Percentiles rank a stretch among this genome's conserved stretches.
Conservation (phyloP, 75 land plant genomes). For the Selaginella moellendorffii region DNA sequence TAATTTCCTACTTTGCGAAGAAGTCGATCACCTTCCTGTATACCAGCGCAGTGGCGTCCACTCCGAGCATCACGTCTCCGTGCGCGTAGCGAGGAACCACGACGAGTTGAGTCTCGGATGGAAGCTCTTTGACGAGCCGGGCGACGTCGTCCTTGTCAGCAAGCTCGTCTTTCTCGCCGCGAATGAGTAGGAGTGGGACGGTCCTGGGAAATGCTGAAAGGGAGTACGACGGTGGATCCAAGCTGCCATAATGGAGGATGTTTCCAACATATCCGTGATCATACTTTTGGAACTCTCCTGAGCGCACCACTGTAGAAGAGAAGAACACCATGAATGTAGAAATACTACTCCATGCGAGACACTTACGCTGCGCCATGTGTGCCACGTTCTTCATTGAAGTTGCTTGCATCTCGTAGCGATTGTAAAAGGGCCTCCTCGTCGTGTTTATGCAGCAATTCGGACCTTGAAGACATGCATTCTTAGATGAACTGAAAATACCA, state of each 20-base stretch:
- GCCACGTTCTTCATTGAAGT: constrained; percentile 35
- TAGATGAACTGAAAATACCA: background rate
- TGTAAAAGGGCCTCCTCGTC: constrained; percentile 13
- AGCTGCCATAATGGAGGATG: constrained; percentile 31
- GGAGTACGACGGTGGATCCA: constrained; percentile 46
- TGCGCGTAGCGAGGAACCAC: constrained; percentile 48
- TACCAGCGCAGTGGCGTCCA: constrained; percentile 30
- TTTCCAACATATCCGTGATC: constrained; percentile 39
- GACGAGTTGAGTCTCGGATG: constrained; percentile 18
- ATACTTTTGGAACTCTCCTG: constrained; percentile 40
- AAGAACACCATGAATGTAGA: background rate
- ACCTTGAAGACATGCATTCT: constrained; percentile 9
- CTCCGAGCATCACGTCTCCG: constrained; percentile 45
- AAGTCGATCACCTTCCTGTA: constrained; percentile 35
- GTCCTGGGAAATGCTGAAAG: constrained; percentile 43
- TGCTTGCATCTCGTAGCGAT: constrained; percentile 23
- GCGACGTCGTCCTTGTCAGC: constrained; percentile 52
- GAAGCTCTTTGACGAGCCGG: constrained; percentile 14
- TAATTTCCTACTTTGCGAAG: constrained; percentile 31
- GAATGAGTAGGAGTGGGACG: constrained; percentile 48
- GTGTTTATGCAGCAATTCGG: constrained; percentile 26
- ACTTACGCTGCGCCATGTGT: constrained; percentile 39
- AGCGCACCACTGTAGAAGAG: constrained; percentile 33
- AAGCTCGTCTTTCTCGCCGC: constrained; percentile 60
- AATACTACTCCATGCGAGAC: background rate